A percentile compares a stretch with the other conserved stretches of the same genome.
Evolutionary conservation across 371 early-diverging fungal species (phyloP).

Genomic region (Mucor circinelloides): DNA sequence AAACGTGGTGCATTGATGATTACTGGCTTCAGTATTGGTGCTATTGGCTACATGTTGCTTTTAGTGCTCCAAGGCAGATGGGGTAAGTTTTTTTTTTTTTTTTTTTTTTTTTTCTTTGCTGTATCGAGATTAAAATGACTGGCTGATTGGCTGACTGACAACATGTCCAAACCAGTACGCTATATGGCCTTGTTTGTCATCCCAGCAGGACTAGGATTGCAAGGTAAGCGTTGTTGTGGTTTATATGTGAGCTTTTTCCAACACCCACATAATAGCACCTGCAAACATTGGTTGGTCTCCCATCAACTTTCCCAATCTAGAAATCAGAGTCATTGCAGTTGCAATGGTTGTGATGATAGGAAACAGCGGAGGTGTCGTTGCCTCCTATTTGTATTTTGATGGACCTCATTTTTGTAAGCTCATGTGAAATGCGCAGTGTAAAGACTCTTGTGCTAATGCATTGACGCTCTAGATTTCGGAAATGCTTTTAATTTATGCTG

Average conservation of each 20-base stretch:
- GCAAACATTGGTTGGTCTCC: conserved; percentile 44
- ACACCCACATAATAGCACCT: conserved; percentile 20
- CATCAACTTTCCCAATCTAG: conserved; percentile 33
- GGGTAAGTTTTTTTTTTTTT: conserved; percentile 28
- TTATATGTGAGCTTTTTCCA: no score
- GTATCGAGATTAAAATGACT: no score
- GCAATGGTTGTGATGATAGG: conserved; percentile 46
- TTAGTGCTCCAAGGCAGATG: conserved; percentile 24
- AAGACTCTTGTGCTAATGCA: background rate
- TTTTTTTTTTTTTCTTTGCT: no score
- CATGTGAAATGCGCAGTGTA: background rate
- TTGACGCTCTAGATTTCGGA: conserved; percentile 20
- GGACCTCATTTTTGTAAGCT: conserved; percentile 33
- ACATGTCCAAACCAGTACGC: conserved; percentile 10
- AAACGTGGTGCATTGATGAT: conserved; percentile 27
- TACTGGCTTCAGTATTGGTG: conserved; percentile 20
- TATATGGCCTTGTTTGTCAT: conserved; percentile 25
- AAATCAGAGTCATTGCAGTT: conserved; percentile 40
- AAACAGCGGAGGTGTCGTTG: conserved; percentile 37
- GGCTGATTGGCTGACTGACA: no score
- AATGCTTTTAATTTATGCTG: conserved; percentile 23
- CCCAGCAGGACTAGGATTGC: conserved; percentile 28
- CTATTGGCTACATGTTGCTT: conserved; percentile 29
- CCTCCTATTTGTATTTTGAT: conserved; percentile 41
- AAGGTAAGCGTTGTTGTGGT: no score